Evolutionary conservation across 176 grass and related monocot species (phyloP), one percentile per base, ranked within the genome.

Genomic region (Ananas comosus): DNA sequence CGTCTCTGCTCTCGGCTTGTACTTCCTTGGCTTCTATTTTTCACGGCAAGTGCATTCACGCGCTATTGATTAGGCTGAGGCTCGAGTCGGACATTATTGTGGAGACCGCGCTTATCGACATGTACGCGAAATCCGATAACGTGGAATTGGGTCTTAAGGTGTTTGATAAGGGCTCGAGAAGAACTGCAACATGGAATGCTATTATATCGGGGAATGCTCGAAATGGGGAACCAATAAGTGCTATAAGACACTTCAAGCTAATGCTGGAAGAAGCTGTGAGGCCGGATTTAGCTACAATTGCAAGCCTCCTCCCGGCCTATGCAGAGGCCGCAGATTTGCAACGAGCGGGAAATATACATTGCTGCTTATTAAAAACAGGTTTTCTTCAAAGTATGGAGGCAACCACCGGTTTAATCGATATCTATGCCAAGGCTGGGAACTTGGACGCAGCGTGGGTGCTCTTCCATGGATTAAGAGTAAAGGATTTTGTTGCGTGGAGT

Each of bases 181-280:
- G 66, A 71, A 82, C 82, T 13, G 88, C 78, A 59, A 82, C 78
- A 52, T 88, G 88, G 85, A 91, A 91, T 78, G 88, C 85, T 11
- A 74, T 85, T 17, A 87, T 91, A 33, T 91, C 81, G 68, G 81
- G 81, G 61, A 79, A 78, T 63, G 68, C 66, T 17, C 70, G 24
- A 10, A 65, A 52, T 50, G 14, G 65, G 24, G n/a, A 0, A 12
- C 63, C 58, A 63, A 78, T 57, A 51, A 76, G 56, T 74, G 79
- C 85, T 72, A 77, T 85, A 70, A 33, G 61, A 11, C 54, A 74
- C 33, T 88, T 88, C 71, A 91, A 77, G 18, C 50, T 49, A 49
- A 91, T 91, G 84, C 27, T 87, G 73, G 69, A 59, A 75, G 82
- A 85, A 77, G 75, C 79, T 10, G 73, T 80, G 18, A 72, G 1